Percentiles rank a stretch among this genome's conserved stretches.
Conservation (phyloP, 2,329 filamentous ascomycete genomes). For the Calonectria pseudoturangicola region DNA sequence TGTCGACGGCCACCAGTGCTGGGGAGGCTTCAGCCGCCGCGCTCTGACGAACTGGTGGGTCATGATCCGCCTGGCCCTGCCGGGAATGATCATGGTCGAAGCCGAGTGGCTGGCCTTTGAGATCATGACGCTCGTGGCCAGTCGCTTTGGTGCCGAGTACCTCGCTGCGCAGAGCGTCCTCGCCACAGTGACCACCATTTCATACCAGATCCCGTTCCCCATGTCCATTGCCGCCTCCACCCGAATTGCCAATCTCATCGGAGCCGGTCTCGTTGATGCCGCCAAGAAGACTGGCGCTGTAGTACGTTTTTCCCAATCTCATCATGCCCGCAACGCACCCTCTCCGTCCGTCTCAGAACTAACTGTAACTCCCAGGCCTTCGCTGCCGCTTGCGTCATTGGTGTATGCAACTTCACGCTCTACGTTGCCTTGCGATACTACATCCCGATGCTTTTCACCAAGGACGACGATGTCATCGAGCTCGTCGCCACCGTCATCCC, state of each 20-base stretch:
- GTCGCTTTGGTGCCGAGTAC: constrained; percentile 85
- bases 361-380: constrained; percentile 68
- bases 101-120: constrained; percentile 97
- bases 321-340: no score
- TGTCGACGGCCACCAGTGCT: constrained; percentile 84
- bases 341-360: not conserved
- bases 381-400: constrained; percentile 80
- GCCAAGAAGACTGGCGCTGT: constrained; percentile 89
- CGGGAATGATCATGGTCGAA: constrained; percentile 94
- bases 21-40: constrained; percentile 84
- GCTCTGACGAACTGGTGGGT: constrained; percentile 84
- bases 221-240: constrained; percentile 92
- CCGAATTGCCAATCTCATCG: constrained; percentile 92
- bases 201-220: constrained; percentile 94
- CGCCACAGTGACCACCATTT: constrained; percentile 84
- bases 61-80: constrained; percentile 91
- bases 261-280: constrained; percentile 86
- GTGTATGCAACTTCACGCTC: constrained; percentile 84
- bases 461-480: constrained; percentile 80
- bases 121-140: constrained; percentile 87
- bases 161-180: constrained; percentile 93
- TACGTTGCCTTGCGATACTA: constrained; percentile 81
- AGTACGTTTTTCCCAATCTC: constrained; percentile 61
- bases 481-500: constrained; percentile 84
- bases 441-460: constrained; percentile 87